Percentiles rank a stretch among this genome's conserved stretches.
Conservation (phyloP, 306 rosid genomes). For the Lagenaria siceraria region DNA sequence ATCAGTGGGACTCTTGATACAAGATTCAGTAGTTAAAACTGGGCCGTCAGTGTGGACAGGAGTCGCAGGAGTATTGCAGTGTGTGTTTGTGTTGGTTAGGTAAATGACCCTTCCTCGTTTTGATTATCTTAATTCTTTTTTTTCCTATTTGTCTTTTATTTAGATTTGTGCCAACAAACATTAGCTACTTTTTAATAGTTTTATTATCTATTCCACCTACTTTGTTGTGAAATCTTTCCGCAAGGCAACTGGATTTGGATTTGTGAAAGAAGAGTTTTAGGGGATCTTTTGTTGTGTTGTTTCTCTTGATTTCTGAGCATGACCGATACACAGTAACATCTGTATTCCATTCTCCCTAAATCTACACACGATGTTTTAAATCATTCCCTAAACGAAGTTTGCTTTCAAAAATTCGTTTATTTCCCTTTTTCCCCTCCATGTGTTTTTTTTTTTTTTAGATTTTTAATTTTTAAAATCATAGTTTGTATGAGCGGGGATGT, state of each 20-base stretch:
- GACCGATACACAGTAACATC: not conserved
- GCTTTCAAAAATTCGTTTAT: no score
- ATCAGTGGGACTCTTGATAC: constrained; percentile 84
- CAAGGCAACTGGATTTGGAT: not conserved
- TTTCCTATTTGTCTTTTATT: constrained; percentile 1
- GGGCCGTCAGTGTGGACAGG: constrained; percentile 94
- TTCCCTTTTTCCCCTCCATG: no score
- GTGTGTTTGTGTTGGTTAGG: constrained; percentile 86
- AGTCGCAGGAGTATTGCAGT: constrained; percentile 85
- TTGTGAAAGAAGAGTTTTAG: not conserved
- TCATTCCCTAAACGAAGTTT: not conserved
- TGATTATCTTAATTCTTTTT: not conserved
- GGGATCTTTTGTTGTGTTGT: not conserved
- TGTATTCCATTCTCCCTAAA: not conserved
- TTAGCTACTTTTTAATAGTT: not conserved
- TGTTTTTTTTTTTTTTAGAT: no score
- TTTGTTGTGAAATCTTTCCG: not conserved
- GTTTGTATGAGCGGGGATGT: not conserved
- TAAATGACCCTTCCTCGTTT: constrained; percentile 13
- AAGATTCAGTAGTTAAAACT: constrained; percentile 73
- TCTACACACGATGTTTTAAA: not conserved
- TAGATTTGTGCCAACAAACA: not conserved
- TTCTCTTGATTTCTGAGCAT: not conserved
- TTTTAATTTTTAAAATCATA: no score
- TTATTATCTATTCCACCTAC: not conserved